phyloP scores from a whole-genome alignment of 306 rosid genomes.

The Quercus suber region DNA sequence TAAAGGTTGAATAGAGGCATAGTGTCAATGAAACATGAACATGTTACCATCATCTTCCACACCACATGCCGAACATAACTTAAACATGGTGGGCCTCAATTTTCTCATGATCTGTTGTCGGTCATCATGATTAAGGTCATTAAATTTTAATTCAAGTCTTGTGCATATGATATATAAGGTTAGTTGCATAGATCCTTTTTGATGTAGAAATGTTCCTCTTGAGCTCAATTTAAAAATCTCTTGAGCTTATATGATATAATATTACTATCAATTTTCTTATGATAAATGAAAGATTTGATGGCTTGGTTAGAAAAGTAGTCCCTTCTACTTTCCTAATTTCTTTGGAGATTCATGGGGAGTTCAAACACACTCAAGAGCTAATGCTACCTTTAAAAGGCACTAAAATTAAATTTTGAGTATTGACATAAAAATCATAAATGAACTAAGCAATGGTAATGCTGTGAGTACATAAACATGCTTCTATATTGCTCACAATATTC shows the following conservation, averaged over 20 bases:
- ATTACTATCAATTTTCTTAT: neutral
- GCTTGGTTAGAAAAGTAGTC: too few relatives aligned
- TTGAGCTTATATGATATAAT: neutral
- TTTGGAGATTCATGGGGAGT: too few relatives aligned
- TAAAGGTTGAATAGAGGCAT: neutral
- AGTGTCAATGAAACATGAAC: neutral
- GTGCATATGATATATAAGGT: neutral
- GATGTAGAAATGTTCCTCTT: neutral
- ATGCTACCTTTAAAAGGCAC: too few relatives aligned
- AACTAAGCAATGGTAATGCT: too few relatives aligned
- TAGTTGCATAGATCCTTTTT: neutral
- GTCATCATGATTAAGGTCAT: neutral
- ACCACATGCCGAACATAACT: neutral
- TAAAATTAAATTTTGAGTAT: too few relatives aligned
- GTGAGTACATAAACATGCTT: too few relatives aligned
- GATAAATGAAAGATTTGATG: neutral
- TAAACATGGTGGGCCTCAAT: neutral
- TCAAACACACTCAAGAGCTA: too few relatives aligned
- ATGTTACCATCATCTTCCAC: neutral
- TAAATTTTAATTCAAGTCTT: neutral
- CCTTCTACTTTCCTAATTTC: too few relatives aligned
- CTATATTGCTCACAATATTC: too few relatives aligned
- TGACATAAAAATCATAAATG: too few relatives aligned
- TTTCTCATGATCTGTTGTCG: neutral
- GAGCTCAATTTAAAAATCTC: neutral